Evolutionary conservation across 1,284 basidiomycete genomes (phyloP).

Genomic region (Porodaedalea pini): DNA sequence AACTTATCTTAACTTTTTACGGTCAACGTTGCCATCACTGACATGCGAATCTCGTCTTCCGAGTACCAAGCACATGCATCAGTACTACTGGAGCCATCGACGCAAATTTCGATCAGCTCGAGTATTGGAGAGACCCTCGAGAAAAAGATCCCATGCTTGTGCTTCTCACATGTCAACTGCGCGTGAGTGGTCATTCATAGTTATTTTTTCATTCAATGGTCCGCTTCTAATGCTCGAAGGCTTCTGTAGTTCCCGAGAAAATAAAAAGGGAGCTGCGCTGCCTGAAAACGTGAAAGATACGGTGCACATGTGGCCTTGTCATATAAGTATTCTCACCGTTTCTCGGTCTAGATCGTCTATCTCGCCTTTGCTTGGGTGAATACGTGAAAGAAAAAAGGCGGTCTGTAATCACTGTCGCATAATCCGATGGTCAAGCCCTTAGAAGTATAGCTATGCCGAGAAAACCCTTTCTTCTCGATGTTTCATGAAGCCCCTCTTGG

Average conservation of each 20-base stretch:
- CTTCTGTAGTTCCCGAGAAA: not conserved
- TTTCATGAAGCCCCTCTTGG: constrained; percentile 4
- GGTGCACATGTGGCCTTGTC: not conserved
- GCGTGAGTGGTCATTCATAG: not conserved
- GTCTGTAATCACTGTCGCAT: not conserved
- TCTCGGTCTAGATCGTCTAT: too few species aligned
- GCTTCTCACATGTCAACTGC: not conserved
- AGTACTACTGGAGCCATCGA: not conserved
- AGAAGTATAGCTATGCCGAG: not conserved
- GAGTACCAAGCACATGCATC: not conserved
- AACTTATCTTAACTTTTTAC: not conserved
- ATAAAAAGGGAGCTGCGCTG: not conserved
- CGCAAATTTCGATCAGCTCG: not conserved
- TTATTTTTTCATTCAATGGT: not conserved
- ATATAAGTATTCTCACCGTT: too few species aligned
- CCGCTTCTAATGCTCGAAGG: not conserved
- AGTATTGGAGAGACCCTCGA: too few species aligned
- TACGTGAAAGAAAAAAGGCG: not conserved
- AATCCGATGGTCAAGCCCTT: not conserved
- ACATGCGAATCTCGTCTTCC: constrained; percentile 3
- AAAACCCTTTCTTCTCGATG: not conserved
- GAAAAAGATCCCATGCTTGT: not conserved
- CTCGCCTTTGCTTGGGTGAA: not conserved
- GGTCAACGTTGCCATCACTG: constrained; percentile 2
- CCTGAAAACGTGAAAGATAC: not conserved